Evolutionary conservation across 1,284 basidiomycete species (phyloP).

Genomic region (Cryptococcus hybrid): DNA sequence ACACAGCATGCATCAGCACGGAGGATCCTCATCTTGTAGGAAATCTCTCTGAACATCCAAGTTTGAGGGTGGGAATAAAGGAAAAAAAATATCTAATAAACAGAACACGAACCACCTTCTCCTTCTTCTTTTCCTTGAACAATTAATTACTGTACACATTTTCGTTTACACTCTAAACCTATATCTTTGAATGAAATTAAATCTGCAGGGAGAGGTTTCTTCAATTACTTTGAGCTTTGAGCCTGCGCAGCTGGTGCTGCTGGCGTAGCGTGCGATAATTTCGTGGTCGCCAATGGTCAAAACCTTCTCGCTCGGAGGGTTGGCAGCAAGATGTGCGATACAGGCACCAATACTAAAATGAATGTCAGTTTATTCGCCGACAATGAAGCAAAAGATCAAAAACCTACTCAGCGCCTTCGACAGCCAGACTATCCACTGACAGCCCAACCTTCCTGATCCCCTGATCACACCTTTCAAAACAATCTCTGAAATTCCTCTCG

Average conservation of each 20-base stretch:
- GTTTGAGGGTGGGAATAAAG: no score
- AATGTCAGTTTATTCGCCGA: neutral
- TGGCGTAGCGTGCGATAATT: slow-evolving; percentile 31
- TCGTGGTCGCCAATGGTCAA: slow-evolving; percentile 23
- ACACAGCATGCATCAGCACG: no score
- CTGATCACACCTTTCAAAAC: slow-evolving; percentile 13
- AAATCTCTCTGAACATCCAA: no score
- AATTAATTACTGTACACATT: neutral
- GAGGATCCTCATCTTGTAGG: no score
- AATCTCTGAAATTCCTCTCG: slow-evolving; percentile 14
- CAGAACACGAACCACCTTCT: no score
- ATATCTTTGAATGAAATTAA: neutral
- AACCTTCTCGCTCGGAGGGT: slow-evolving; percentile 27
- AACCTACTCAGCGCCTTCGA: slow-evolving; percentile 30
- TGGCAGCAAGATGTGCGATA: slow-evolving; percentile 39
- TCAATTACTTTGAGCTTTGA: neutral
- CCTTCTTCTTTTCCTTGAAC: no score
- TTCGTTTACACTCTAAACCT: neutral
- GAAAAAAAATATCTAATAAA: no score
- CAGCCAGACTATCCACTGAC: slow-evolving; percentile 13
- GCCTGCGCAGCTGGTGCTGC: slow-evolving; percentile 16
- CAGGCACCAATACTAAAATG: slow-evolving; percentile 32
- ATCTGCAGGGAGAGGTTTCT: neutral
- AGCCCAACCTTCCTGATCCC: slow-evolving; percentile 21
- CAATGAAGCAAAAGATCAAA: neutral